Evolutionary conservation across 2,329 filamentous ascomycete genomes (phyloP).

Genomic region (Trichoderma polysporum): DNA sequence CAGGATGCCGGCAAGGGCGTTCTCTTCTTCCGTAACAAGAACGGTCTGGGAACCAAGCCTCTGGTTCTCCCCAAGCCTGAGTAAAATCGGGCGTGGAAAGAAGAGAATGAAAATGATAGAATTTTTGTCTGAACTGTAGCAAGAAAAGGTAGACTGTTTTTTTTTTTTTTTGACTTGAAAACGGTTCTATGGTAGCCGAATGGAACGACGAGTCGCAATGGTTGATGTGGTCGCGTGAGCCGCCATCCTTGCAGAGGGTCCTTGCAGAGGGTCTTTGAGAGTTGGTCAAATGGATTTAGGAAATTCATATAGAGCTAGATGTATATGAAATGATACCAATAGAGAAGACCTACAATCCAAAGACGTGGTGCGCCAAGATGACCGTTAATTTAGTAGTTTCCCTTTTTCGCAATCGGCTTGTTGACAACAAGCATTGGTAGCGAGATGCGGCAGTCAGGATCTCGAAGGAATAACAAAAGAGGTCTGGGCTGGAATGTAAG

Average conservation of each 20-base stretch:
- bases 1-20: conserved; percentile 79
- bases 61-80: conserved; percentile 26
- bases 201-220: neutral
- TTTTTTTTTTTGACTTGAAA: neutral
- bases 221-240: neutral
- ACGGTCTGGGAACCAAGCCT: conserved; percentile 69
- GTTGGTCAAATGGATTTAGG: neutral
- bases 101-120: neutral
- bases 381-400: neutral
- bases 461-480: neutral
- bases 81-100: neutral
- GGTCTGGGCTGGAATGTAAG: neutral
- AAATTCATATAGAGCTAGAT: conserved; percentile 8
- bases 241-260: neutral
- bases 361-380: neutral
- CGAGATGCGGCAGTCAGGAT: neutral
- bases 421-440: neutral
- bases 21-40: conserved; percentile 92
- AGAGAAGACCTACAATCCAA: neutral
- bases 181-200: neutral
- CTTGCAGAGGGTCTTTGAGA: neutral
- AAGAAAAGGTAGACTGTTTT: neutral
- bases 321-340: conserved; percentile 15
- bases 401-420: neutral
- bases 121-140: neutral